Evolutionary conservation across 768 basidiomycete species (phyloP), one percentile per base, ranked within the genome.

Genomic region (Tephrocybe sp.): DNA sequence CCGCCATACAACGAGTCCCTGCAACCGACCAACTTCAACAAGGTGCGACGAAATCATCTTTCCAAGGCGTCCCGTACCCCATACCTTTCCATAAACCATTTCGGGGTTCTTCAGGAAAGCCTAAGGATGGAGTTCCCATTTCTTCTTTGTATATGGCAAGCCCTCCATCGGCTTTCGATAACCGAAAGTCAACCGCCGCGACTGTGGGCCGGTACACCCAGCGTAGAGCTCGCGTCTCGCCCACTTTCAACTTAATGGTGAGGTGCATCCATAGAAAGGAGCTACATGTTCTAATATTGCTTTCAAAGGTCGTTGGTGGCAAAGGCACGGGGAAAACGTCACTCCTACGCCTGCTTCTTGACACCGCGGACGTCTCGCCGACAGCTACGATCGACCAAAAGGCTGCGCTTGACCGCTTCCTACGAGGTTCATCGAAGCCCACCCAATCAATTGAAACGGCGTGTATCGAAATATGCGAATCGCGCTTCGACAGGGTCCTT

Each of bases 221-320:
- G 62, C 79, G 85, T 60, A 79, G 86, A 58, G 71, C 74, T 55
- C 79, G 85, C 49, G 67, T 79, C 13, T 78, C 88, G 12, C 87
- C 89, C 5, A 88, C 88, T 2, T 92, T 93, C 72, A 93, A 93
- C 62, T 69, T 93, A 44, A 91, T 92, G 89, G 89, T 89, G 39
- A 58, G 73, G 59, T 16, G 7, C 42, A 16, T 38, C 18, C 16
- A 25, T 19, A 18, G 11, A 37, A 30, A 22, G 15, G 2, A 15
- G 41, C 26, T 11, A n/a, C 35, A 11, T 21, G 9, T 42, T 34
- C 40, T 49, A 4, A 56, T 48, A 19, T 37, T 9, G 28, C 25
- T 24, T 43, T 3, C n/a, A 42, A 52, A 92, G 90, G 87, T 92
- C 39, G 87, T 83, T 25, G 90, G 90, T 44, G 83, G 80, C 22